Evolutionary conservation across 768 basidiomycete genomes (phyloP).

Genomic region (Boletus insuetus): DNA sequence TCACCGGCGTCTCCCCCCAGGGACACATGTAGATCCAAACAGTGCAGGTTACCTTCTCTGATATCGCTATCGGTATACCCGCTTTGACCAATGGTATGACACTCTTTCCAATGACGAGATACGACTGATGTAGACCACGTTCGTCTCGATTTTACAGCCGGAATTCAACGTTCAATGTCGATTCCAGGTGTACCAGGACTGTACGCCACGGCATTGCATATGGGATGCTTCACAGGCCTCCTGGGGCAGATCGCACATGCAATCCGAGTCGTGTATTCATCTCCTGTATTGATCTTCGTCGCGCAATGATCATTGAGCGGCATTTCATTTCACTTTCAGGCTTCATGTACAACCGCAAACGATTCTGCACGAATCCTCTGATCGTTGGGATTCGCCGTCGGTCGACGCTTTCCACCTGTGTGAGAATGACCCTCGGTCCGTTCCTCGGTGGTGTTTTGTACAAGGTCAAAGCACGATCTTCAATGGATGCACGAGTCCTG

Average conservation of each 20-base stretch:
- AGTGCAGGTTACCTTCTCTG: too few relatives aligned
- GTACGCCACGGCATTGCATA: slow-evolving; percentile 53
- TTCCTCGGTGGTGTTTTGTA: slow-evolving; percentile 62
- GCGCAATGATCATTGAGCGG: slow-evolving; percentile 67
- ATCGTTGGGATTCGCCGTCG: slow-evolving; percentile 62
- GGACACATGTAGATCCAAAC: too few relatives aligned
- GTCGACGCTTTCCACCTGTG: slow-evolving; percentile 56
- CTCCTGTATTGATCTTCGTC: slow-evolving; percentile 68
- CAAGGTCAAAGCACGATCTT: slow-evolving; percentile 53
- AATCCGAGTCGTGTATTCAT: slow-evolving; percentile 47
- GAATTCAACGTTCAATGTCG: not conserved
- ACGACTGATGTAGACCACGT: not conserved
- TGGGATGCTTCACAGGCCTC: slow-evolving; percentile 51
- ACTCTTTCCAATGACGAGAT: too few relatives aligned
- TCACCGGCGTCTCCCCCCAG: too few relatives aligned
- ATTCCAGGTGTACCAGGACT: slow-evolving; percentile 38
- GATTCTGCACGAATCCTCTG: slow-evolving; percentile 66
- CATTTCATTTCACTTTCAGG: slow-evolving; percentile 53
- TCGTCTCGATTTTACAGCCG: not conserved
- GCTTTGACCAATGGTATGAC: too few relatives aligned
- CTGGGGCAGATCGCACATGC: slow-evolving; percentile 62
- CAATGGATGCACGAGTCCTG: slow-evolving; percentile 67
- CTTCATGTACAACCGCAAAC: slow-evolving; percentile 35
- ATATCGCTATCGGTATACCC: too few relatives aligned
- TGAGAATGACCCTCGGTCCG: slow-evolving; percentile 61